phyloP scores from a whole-genome alignment of 2,329 filamentous ascomycete genomes.

The Alternaria ethzedia region DNA sequence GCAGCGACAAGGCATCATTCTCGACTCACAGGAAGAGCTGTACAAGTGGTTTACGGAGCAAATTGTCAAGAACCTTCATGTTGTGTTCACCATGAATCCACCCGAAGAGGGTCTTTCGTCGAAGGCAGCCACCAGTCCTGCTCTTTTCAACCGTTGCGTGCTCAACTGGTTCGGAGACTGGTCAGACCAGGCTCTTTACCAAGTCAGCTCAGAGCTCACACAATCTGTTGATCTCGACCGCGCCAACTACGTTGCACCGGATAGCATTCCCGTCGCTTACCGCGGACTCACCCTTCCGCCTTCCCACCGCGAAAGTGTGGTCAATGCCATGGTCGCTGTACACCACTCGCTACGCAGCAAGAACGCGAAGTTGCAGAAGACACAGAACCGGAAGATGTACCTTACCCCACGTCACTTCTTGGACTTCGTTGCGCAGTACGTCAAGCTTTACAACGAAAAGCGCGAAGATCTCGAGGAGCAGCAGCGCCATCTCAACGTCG shows the following conservation, averaged over 20 bases:
- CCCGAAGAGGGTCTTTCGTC: slow-evolving; percentile 93
- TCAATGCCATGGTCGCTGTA: slow-evolving; percentile 99
- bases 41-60: slow-evolving; percentile 99
- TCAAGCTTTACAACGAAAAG: slow-evolving; percentile 97
- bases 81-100: slow-evolving; percentile 99
- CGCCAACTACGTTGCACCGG: slow-evolving; percentile 81
- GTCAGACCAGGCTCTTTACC: slow-evolving; percentile 98
- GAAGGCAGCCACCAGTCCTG: slow-evolving; percentile 96
- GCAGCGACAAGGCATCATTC: slow-evolving; percentile 89
- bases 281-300: slow-evolving; percentile 83
- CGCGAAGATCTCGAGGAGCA: slow-evolving; percentile 98
- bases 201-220: slow-evolving; percentile 94
- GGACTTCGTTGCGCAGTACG: slow-evolving; percentile 97
- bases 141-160: slow-evolving; percentile 98
- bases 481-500: slow-evolving; percentile 96
- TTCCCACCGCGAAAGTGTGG: slow-evolving; percentile 86
- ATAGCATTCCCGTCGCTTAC: slow-evolving; percentile 92
- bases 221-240: slow-evolving; percentile 95
- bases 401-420: slow-evolving; percentile 96
- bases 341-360: slow-evolving; percentile 93
- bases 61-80: slow-evolving; percentile 98
- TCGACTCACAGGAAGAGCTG: slow-evolving; percentile 98
- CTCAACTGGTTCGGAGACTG: slow-evolving; percentile 99
- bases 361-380: slow-evolving; percentile 85
- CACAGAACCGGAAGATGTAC: slow-evolving; percentile 91